Percentiles rank a stretch among this genome's conserved stretches.
These are phyloP conservation scores for Phytophthora pini DNA, from an alignment of 352 stramenopile genomes.

Conservation along the genomic window DNA sequence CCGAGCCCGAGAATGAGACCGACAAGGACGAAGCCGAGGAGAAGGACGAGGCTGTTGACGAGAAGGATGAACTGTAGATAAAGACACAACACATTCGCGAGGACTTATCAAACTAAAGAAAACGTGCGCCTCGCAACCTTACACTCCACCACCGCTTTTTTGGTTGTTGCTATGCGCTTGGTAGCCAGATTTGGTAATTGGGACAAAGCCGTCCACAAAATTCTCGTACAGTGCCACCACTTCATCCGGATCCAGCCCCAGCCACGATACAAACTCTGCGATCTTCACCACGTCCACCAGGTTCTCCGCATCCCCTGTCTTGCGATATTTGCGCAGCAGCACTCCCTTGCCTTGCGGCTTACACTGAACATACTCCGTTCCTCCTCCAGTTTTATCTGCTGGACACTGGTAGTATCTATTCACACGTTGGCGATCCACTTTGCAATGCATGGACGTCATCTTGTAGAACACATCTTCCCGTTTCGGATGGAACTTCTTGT, in stretches of 20 bases:
- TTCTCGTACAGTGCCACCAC: slow-evolving; percentile 41
- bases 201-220: slow-evolving; percentile 52
- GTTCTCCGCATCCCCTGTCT: slow-evolving; percentile 15
- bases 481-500: slow-evolving; percentile 48
- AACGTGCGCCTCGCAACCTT: slow-evolving; percentile 25
- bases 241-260: slow-evolving; percentile 40
- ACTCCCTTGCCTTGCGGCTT: slow-evolving; percentile 64
- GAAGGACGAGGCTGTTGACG: slow-evolving; percentile 31
- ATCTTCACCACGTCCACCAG: slow-evolving; percentile 33
- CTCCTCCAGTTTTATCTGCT: slow-evolving; percentile 10
- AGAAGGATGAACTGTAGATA: slow-evolving; percentile 69
- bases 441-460: slow-evolving; percentile 63
- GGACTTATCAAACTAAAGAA: slow-evolving; percentile 36
- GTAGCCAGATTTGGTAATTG: slow-evolving; percentile 48
- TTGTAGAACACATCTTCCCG: slow-evolving; percentile 68
- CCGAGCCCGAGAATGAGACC: slow-evolving; percentile 26
- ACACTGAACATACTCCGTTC: slow-evolving; percentile 37
- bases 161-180: slow-evolving; percentile 22
- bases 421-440: slow-evolving; percentile 63
- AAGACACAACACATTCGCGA: slow-evolving; percentile 32
- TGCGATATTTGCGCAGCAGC: slow-evolving; percentile 50
- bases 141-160: slow-evolving; percentile 1
- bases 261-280: slow-evolving; percentile 36
- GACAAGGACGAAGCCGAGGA: slow-evolving; percentile 30
- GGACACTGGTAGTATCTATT: slow-evolving; percentile 52